phyloP scores from a whole-genome alignment of 2,329 filamentous ascomycete species.

The Neofusicoccum sp. region DNA sequence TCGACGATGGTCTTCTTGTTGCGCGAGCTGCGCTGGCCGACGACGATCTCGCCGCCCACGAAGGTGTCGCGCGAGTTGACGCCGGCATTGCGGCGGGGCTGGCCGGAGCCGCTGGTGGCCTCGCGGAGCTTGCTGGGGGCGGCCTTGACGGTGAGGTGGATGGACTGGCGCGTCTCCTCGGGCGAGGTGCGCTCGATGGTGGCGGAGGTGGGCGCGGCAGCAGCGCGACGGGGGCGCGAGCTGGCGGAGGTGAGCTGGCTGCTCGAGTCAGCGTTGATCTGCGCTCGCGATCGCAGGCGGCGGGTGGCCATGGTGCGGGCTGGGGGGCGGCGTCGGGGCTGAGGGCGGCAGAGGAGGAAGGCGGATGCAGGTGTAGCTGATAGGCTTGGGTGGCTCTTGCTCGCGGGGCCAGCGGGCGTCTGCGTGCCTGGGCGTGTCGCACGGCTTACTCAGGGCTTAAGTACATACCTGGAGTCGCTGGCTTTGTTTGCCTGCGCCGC shows the following conservation, averaged over 20 bases:
- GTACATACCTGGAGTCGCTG: slow-evolving; percentile 14
- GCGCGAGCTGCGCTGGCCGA: slow-evolving; percentile 38
- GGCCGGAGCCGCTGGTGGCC: slow-evolving; percentile 39
- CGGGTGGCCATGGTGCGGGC: slow-evolving; percentile 29
- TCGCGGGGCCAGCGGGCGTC: not conserved
- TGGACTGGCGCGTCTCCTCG: slow-evolving; percentile 44
- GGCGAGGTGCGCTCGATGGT: slow-evolving; percentile 38
- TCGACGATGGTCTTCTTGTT: slow-evolving; percentile 40
- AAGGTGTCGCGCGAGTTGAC: slow-evolving; percentile 27
- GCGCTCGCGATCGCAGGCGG: slow-evolving; percentile 38
- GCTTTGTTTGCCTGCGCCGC: slow-evolving; percentile 21
- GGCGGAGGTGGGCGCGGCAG: slow-evolving; percentile 27
- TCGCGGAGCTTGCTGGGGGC: slow-evolving; percentile 50
- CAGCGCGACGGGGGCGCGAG: slow-evolving; percentile 38
- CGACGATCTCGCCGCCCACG: slow-evolving; percentile 28
- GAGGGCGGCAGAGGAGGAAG: slow-evolving; percentile 1
- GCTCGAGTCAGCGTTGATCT: slow-evolving; percentile 27
- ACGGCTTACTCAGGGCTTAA: slow-evolving; percentile 13
- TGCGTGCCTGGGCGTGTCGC: slow-evolving; percentile 16
- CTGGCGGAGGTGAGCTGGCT: slow-evolving; percentile 34
- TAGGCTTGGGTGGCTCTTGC: slow-evolving; percentile 17
- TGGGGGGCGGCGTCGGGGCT: not conserved
- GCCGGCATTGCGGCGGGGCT: slow-evolving; percentile 30
- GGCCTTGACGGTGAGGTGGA: slow-evolving; percentile 51
- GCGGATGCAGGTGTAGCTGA: slow-evolving; percentile 13